Percentiles rank a stretch among this genome's conserved stretches.
Conservation (phyloP, 352 stramenopile genomes). For the Phytopythium kandeliae region DNA sequence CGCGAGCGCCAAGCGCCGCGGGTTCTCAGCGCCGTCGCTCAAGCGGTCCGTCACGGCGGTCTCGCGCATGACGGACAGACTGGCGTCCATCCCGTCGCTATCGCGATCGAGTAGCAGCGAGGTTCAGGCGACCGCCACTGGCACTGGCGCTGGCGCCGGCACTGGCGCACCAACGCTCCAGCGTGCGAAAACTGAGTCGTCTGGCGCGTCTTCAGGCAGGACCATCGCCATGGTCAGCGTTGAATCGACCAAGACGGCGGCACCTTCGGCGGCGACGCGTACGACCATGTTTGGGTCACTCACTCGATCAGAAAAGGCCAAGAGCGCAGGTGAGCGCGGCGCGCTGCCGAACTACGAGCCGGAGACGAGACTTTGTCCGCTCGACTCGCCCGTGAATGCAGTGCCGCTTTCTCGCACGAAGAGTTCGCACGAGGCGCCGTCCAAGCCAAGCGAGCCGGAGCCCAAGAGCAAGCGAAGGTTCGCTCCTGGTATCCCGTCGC, state of each 20-base stretch:
- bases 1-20: slow-evolving; percentile 24
- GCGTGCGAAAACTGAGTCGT: slow-evolving; percentile 16
- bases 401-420: neutral
- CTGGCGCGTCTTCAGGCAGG: slow-evolving; percentile 5
- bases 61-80: slow-evolving; percentile 16
- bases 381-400: slow-evolving; percentile 1
- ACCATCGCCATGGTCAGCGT: slow-evolving; percentile 3
- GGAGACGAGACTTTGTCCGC: slow-evolving; percentile 4
- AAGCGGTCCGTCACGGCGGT: slow-evolving; percentile 29
- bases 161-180: slow-evolving; percentile 10
- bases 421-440: neutral
- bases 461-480: neutral
- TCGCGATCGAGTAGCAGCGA: slow-evolving; percentile 10
- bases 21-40: slow-evolving; percentile 31
- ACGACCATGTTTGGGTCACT: neutral
- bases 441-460: neutral
- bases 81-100: slow-evolving; percentile 24
- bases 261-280: neutral
- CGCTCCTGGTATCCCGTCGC: slow-evolving; percentile 1
- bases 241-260: slow-evolving; percentile 11
- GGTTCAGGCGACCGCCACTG: slow-evolving; percentile 4
- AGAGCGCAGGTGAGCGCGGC: neutral
- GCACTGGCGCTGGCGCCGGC: neutral
- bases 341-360: neutral
- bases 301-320: neutral